These are phyloP conservation scores for Cicer chorassanicum DNA, from an alignment of 306 rosid genomes.

Conservation along the genomic window DNA sequence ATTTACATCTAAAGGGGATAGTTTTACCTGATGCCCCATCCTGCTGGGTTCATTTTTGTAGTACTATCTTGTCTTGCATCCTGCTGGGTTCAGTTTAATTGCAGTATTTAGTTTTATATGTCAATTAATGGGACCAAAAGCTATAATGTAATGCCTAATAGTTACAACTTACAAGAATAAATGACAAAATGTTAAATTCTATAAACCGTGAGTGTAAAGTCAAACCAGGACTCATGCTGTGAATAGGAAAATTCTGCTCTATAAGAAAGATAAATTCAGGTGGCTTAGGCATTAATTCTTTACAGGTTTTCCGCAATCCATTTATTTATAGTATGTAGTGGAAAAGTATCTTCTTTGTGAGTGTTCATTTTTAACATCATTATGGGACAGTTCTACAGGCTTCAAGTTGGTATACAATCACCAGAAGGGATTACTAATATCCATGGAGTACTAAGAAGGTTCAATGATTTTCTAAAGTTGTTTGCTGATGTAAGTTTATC, in stretches of 20 bases:
- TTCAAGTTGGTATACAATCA: constrained; percentile 94
- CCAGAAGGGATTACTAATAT: constrained; percentile 76
- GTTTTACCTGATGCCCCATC: background rate
- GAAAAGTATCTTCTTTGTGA: constrained; percentile 41
- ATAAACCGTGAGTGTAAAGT: constrained; percentile 14
- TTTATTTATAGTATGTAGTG: constrained; percentile 25
- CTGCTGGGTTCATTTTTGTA: constrained; percentile 8
- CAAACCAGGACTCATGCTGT: constrained; percentile 19
- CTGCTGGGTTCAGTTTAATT: constrained; percentile 7
- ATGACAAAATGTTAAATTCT: background rate
- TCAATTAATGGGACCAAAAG: constrained; percentile 16
- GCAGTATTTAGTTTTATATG: constrained; percentile 16
- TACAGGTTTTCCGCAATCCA: constrained; percentile 14
- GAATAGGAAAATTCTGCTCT: constrained; percentile 4
- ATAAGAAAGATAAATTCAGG: constrained; percentile 28
- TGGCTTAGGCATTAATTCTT: constrained; percentile 1
- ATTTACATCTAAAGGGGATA: constrained; percentile 10
- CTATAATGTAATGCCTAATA: constrained; percentile 12
- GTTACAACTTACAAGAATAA: constrained; percentile 13
- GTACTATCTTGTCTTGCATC: background rate
- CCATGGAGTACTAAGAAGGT: constrained; percentile 80
- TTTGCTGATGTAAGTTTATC: constrained; percentile 75
- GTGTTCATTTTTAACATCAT: constrained; percentile 63
- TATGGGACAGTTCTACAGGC: constrained; percentile 97
- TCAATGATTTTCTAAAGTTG: constrained; percentile 91